Evolutionary conservation across 2,329 filamentous ascomycete genomes (phyloP).

Genomic region (Penicillium sp.): DNA sequence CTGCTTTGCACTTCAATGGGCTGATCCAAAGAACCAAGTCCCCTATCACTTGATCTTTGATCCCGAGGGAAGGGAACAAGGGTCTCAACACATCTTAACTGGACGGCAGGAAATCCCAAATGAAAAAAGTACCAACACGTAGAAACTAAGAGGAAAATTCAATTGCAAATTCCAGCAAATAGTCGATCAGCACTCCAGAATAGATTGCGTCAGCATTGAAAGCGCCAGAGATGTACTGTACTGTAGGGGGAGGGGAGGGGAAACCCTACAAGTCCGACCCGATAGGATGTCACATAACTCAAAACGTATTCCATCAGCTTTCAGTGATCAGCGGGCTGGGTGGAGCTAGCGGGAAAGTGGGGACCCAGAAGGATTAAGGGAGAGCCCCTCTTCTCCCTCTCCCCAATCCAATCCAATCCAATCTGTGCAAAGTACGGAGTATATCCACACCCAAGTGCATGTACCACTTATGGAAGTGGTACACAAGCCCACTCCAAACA

Average conservation of each 20-base stretch:
- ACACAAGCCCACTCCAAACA: not conserved
- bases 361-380: not conserved
- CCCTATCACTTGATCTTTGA: no score
- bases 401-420: not conserved
- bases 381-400: not conserved
- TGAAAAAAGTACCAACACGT: not conserved
- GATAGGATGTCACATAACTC: not conserved
- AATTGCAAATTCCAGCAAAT: constrained; percentile 2
- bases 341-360: not conserved
- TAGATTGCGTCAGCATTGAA: constrained; percentile 1
- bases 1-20: no score
- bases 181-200: not conserved
- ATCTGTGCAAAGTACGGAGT: not conserved
- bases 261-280: not conserved
- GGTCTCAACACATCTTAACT: no score
- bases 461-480: not conserved
- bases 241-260: not conserved
- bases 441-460: not conserved
- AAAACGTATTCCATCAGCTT: no score
- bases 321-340: not conserved
- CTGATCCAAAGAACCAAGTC: no score
- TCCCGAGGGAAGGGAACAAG: not conserved
- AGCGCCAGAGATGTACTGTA: no score
- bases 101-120: not conserved
- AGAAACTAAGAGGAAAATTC: not conserved